Evolutionary conservation across 139 green algal genomes (phyloP), one percentile per base, ranked within the genome.

Genomic region (Gonium pectorale): DNA sequence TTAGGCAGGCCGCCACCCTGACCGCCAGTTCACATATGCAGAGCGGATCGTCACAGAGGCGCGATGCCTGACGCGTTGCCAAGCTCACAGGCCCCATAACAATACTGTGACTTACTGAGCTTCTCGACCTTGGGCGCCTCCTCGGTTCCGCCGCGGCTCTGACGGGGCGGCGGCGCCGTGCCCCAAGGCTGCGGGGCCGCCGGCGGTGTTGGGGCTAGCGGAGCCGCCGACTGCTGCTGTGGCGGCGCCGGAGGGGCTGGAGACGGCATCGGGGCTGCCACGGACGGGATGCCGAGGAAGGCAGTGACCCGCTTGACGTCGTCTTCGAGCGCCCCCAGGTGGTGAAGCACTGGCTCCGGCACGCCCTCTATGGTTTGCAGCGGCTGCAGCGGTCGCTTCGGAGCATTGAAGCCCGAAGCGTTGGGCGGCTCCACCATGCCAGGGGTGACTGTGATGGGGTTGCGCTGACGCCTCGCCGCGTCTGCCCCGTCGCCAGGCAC

Each of bases 221-320:
- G 13, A 56, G 49, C 13, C 49, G 49, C 49, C 49, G 13, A 56
- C 17, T 13, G 56, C 56, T 64, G 56, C 56, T 64, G 56, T 64
- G 68, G 27, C 17, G 27, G 26, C 44, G 41, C 41, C 13, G 41
- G n/a, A n/a, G n/a, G 33, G 2, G 68, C 43, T 40, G 68, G 9
- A 21, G 68, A 41, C 27, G 40, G 11, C 49, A 56, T 56, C 13
- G 49, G 49, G 49, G 19, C 1, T 6, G 17, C 2, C 24, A 4
- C 59, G 40, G 56, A 15, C 9, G 19, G 40, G 40, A 83, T 73
- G 41, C 77, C 77, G 44, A 83, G 43, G 77, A 83, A 83, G 7
- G 43, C 43, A 6, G 19, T 43, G 22, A 83, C 46, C 3, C 60
- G 77, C 31, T 44, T 41, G 21, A 83, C n/a, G 43, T 83, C 77